Evolutionary conservation across 306 rosid species (phyloP).

Genomic region (Prunus mongolica): DNA sequence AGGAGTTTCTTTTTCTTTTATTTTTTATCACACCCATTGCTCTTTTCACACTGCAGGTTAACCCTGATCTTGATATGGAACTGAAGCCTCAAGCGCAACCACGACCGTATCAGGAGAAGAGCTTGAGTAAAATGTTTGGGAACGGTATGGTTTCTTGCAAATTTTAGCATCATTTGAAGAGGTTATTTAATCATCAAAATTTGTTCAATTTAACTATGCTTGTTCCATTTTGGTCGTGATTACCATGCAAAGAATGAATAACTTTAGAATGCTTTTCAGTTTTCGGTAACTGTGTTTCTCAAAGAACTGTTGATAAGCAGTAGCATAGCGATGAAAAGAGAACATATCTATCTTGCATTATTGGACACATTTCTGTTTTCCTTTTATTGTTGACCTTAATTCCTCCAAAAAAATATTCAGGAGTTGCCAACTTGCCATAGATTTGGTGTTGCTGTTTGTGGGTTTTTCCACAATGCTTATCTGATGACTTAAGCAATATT

Average conservation of each 20-base stretch:
- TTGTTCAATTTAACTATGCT: not conserved
- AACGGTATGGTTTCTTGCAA: conserved; percentile 54
- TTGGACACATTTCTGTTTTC: not conserved
- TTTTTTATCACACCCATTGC: not conserved
- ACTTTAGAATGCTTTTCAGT: not conserved
- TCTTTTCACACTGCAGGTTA: conserved; percentile 55
- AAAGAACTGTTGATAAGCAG: not conserved
- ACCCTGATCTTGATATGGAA: conserved; percentile 94
- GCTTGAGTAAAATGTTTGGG: conserved; percentile 99
- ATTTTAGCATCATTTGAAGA: conserved; percentile 5
- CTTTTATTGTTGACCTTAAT: not conserved
- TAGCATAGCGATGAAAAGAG: not conserved
- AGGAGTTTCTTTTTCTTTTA: conserved; percentile 10
- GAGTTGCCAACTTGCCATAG: not conserved
- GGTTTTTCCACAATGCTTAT: not conserved
- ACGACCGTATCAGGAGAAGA: conserved; percentile 97
- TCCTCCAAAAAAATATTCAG: not conserved
- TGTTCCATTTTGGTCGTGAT: not conserved
- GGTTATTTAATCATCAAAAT: conserved; percentile 9
- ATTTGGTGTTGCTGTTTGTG: not conserved
- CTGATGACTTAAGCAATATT: conserved; percentile 9
- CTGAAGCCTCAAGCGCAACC: conserved; percentile 98
- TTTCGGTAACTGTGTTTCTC: not conserved
- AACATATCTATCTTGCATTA: not conserved
- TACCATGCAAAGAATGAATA: not conserved